These are phyloP conservation scores for Neofusicoccum ribis DNA, from an alignment of 2,329 filamentous ascomycete species.

Conservation along the genomic window DNA sequence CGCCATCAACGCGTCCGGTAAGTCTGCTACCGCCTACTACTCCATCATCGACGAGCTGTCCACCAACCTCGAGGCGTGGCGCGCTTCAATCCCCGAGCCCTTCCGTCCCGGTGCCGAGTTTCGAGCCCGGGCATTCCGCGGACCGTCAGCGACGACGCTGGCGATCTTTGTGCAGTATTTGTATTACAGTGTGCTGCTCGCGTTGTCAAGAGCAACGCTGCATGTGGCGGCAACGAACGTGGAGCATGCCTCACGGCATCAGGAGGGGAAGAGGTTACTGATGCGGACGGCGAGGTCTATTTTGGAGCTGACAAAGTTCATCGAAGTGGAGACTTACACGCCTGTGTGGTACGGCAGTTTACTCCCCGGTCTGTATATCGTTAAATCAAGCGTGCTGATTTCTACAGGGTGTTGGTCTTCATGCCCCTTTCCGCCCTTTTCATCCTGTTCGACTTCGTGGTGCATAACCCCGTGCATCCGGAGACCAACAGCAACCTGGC, in stretches of 20 bases:
- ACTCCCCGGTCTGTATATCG: too few species aligned
- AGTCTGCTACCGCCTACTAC: slow-evolving; percentile 21
- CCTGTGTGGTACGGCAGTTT: slow-evolving; percentile 33
- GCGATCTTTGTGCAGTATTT: slow-evolving; percentile 31
- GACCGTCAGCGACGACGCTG: slow-evolving; percentile 24
- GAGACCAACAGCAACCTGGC: slow-evolving; percentile 41
- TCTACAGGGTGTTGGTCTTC: background rate
- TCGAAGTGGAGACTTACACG: slow-evolving; percentile 36
- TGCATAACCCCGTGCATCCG: slow-evolving; percentile 23
- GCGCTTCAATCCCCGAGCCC: slow-evolving; percentile 29
- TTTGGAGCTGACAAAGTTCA: slow-evolving; percentile 36
- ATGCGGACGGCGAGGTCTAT: slow-evolving; percentile 35
- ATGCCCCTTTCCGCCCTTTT: slow-evolving; percentile 29
- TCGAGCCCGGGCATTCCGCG: slow-evolving; percentile 22
- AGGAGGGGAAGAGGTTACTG: slow-evolving; percentile 28
- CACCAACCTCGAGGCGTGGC: slow-evolving; percentile 35
- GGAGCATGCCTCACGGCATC: slow-evolving; percentile 12
- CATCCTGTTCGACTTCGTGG: slow-evolving; percentile 40
- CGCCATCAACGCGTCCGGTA: slow-evolving; percentile 30
- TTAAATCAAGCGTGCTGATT: too few species aligned
- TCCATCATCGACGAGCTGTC: slow-evolving; percentile 28
- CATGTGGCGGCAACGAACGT: slow-evolving; percentile 24
- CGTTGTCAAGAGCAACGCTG: slow-evolving; percentile 33
- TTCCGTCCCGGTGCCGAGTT: slow-evolving; percentile 34
- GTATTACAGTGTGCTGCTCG: slow-evolving; percentile 36